phyloP scores from a whole-genome alignment of 2,329 filamentous ascomycete species.

The Drechslerella coelobrocha region DNA sequence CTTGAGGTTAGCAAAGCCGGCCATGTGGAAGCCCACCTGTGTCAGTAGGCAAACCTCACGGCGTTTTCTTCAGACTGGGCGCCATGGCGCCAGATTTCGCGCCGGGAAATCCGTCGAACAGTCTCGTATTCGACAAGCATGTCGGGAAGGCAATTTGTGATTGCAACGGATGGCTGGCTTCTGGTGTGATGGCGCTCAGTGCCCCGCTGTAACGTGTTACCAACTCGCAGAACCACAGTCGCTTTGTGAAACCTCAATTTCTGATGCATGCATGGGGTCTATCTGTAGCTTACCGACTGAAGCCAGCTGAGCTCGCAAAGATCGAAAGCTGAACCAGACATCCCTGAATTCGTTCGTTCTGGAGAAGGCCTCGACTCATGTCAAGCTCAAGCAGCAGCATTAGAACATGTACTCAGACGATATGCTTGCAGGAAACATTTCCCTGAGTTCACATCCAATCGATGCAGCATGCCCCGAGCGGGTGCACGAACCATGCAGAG shows the following conservation, averaged over 20 bases:
- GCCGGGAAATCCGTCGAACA: neutral
- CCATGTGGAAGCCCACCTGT: conserved; percentile 2
- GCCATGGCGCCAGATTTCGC: neutral
- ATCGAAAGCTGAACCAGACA: neutral
- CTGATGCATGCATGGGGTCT: neutral
- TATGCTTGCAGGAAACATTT: too few species aligned
- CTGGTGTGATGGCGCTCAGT: neutral
- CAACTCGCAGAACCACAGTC: neutral
- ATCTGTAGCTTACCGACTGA: neutral
- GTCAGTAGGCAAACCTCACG: neutral
- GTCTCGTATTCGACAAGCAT: conserved; percentile 1
- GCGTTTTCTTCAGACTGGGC: neutral
- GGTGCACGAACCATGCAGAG: neutral
- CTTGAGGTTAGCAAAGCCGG: neutral
- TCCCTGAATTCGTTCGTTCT: too few species aligned
- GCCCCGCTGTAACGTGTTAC: neutral
- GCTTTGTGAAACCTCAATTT: conserved; percentile 1
- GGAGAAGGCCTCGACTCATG: too few species aligned
- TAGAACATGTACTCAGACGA: too few species aligned
- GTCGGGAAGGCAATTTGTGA: neutral
- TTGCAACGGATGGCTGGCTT: neutral
- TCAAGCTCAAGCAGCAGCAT: too few species aligned
- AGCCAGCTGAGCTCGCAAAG: neutral
- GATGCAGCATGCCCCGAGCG: neutral
- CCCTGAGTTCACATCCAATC: neutral